Conservation (phyloP, 495 filamentous ascomycete species). For the Tetracladium marchalianum region DNA sequence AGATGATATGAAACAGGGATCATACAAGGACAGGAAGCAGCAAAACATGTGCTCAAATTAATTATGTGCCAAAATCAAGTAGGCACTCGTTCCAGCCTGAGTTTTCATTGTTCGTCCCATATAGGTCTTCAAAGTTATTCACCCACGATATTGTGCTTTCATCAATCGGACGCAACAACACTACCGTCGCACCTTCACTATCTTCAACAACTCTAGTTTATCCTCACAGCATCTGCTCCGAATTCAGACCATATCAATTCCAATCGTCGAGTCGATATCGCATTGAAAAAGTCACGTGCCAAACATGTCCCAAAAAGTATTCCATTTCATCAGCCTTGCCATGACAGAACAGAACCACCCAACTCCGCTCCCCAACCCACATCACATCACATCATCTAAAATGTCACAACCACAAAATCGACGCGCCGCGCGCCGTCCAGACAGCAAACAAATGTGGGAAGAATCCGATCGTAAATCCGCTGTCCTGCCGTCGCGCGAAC, state of each 20-base stretch:
- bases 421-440: conserved; percentile 24
- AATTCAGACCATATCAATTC: background rate
- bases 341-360: background rate
- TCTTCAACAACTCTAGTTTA: too few relatives aligned
- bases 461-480: conserved; percentile 24
- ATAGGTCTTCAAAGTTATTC: too few relatives aligned
- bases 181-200: too few relatives aligned
- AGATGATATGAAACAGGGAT: too few relatives aligned
- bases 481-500: conserved; percentile 11
- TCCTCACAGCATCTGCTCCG: background rate
- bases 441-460: conserved; percentile 35
- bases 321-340: background rate
- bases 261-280: too few relatives aligned
- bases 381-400: background rate
- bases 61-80: too few relatives aligned
- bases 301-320: background rate
- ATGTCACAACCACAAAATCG: conserved; percentile 24
- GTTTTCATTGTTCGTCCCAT: too few relatives aligned
- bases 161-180: too few relatives aligned
- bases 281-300: background rate
- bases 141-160: too few relatives aligned
- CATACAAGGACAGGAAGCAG: too few relatives aligned
- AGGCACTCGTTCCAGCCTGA: too few relatives aligned
- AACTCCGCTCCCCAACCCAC: background rate
- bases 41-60: too few relatives aligned